Evolutionary conservation across 2,329 filamentous ascomycete species (phyloP), one percentile per base, ranked within the genome.

Genomic region (Fusarium denticulatum): DNA sequence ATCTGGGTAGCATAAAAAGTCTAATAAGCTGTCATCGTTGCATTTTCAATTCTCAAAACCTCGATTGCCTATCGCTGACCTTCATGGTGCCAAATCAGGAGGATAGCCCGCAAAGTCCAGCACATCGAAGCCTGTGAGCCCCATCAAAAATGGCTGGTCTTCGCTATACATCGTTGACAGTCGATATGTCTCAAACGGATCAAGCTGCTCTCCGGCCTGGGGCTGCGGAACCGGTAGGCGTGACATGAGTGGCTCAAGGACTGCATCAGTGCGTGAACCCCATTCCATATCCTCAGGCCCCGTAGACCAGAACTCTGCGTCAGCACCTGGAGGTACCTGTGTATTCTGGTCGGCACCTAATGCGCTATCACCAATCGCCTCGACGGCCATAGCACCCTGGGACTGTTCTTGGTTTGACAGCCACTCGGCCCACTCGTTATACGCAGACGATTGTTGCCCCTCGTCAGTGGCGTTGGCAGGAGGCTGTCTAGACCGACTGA

Each of bases 1-100:
- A n/a, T 0, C 4, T 7, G 0, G 7, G 7, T 7, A 4, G 1
- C 3, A 4, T 6, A 24, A 4, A 10, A 4, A 7, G 7, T 10
- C 4, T 13, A 22, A 6, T 26, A 22, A 26, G 5, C 24, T 28
- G 28, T 8, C 13, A 11, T n/a, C 4, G 10, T 30, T 10, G 7
- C 13, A 22, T n/a, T 30, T 16, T 30, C 6, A 5, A n/a, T 3
- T 11, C 20, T 8, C 7, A 30, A 16, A 22, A 7, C 9, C 1
- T 30, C 6, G 4, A 12, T n/a, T 16, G 6, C 20, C 28, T 16
- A 7, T 9, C 13, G 3, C 11, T 3, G n/a, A 18, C 15, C n/a
- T 10, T 36, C 13, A 53, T 13, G 34, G 24, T 0, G 30, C n/a
- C 10, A 50, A 4, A 3, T 36, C 49, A 1, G 59, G 22, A 28